These are phyloP conservation scores for Aaosphaeria arxii DNA, from an alignment of 2,329 filamentous ascomycete species.

Conservation along the genomic window DNA sequence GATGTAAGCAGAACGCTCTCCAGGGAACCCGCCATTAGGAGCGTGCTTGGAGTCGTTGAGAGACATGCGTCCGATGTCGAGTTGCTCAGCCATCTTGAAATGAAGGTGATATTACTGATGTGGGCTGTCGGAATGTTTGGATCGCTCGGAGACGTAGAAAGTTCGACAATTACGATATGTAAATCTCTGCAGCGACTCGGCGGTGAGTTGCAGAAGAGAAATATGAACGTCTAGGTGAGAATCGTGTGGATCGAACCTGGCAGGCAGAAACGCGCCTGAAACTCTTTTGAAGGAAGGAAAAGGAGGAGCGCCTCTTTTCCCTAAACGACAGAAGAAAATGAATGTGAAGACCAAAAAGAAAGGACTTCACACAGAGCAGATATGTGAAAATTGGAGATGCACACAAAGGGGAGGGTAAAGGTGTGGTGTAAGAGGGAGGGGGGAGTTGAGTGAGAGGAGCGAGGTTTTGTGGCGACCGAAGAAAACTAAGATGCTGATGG, in stretches of 20 bases:
- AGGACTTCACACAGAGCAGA: conserved; percentile 36
- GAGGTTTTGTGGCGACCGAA: conserved; percentile 2
- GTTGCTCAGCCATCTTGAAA: conserved; percentile 52
- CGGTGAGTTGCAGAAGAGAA: conserved; percentile 27
- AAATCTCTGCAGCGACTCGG: conserved; percentile 23
- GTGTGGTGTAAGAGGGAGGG: conserved; percentile 25
- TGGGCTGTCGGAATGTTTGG: neutral
- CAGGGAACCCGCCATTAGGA: conserved; percentile 46
- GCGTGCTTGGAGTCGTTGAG: conserved; percentile 66
- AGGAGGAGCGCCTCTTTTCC: conserved; percentile 34
- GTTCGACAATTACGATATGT: conserved; percentile 17
- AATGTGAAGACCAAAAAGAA: conserved; percentile 41
- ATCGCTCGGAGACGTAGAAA: conserved; percentile 2
- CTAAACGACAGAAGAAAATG: conserved; percentile 37
- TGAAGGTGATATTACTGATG: conserved; percentile 9
- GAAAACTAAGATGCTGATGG: conserved; percentile 1
- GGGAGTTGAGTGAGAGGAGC: conserved; percentile 15
- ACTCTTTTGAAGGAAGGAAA: conserved; percentile 36
- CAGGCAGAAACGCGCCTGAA: conserved; percentile 42
- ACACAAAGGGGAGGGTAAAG: conserved; percentile 25
- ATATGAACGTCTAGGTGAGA: conserved; percentile 26
- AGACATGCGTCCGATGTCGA: conserved; percentile 76
- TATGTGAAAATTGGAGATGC: conserved; percentile 23
- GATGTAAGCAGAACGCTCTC: conserved; percentile 71
- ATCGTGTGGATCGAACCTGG: conserved; percentile 17